Evolutionary conservation across 352 stramenopile genomes (phyloP).

Genomic region (Pythium brachiatum): DNA sequence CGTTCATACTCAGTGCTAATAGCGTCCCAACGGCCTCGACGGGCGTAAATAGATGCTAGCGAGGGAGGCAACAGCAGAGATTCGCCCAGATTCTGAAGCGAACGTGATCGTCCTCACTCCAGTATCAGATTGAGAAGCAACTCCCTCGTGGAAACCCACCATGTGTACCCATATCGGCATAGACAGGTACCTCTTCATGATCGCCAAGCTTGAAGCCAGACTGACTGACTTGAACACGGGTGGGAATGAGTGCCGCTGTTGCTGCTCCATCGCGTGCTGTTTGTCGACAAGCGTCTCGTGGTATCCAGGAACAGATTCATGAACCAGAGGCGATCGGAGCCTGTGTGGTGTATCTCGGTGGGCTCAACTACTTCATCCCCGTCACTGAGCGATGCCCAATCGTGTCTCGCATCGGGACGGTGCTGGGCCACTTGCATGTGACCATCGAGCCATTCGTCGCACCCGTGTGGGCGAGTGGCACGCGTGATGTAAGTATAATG

Average conservation of each 20-base stretch:
- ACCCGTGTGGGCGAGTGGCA: conserved; percentile 20
- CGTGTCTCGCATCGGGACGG: conserved; percentile 49
- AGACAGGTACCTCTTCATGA: background rate
- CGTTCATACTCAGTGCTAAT: background rate
- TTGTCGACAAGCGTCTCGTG: background rate
- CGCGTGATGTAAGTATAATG: conserved; percentile 26
- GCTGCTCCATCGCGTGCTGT: background rate
- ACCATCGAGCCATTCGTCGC: conserved; percentile 41
- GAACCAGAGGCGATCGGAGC: conserved; percentile 39
- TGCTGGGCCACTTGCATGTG: conserved; percentile 37
- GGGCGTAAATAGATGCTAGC: background rate
- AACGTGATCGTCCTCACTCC: background rate
- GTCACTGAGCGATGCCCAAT: conserved; percentile 44
- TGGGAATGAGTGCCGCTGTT: conserved; percentile 4
- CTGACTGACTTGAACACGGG: background rate
- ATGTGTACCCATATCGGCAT: conserved; percentile 22
- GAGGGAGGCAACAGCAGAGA: background rate
- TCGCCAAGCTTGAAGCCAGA: background rate
- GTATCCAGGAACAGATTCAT: background rate
- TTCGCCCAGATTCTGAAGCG: background rate
- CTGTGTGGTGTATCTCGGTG: conserved; percentile 53
- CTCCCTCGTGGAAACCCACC: background rate
- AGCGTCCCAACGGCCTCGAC: background rate
- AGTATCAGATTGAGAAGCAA: conserved; percentile 10
- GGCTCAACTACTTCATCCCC: conserved; percentile 63